phyloP scores from a whole-genome alignment of 306 rosid species.

The Sophora flavescens region DNA sequence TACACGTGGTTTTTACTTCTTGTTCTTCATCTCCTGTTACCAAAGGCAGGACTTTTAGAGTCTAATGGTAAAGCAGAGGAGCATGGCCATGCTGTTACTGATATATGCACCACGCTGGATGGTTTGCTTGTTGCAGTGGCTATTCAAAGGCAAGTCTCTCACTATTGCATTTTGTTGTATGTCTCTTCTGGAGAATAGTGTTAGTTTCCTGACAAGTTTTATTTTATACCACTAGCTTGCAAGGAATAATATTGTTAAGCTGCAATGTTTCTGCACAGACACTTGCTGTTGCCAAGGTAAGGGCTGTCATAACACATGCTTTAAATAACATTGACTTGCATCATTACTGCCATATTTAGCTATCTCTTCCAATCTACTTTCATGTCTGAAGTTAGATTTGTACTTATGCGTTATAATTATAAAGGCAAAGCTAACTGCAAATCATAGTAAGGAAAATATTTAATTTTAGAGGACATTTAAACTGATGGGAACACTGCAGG shows the following conservation, averaged over 20 bases:
- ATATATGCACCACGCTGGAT: slow-evolving; percentile 67
- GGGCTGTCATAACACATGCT: slow-evolving; percentile 34
- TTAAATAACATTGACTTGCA: slow-evolving; percentile 23
- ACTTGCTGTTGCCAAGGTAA: slow-evolving; percentile 75
- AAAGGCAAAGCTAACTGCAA: neutral
- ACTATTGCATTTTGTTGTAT: slow-evolving; percentile 5
- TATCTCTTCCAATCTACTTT: neutral
- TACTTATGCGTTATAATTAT: neutral
- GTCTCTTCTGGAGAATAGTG: slow-evolving; percentile 22
- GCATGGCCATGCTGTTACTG: slow-evolving; percentile 66
- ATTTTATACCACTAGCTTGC: slow-evolving; percentile 65
- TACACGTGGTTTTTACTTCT: slow-evolving; percentile 43
- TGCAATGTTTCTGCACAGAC: slow-evolving; percentile 65
- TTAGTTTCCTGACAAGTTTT: slow-evolving; percentile 36
- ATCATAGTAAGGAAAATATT: neutral
- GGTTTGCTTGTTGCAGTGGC: slow-evolving; percentile 84
- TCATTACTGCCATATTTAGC: slow-evolving; percentile 29
- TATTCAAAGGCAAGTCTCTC: slow-evolving; percentile 75
- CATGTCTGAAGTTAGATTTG: slow-evolving; percentile 32
- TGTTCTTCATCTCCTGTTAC: slow-evolving; percentile 47
- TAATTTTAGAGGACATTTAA: slow-evolving; percentile 15
- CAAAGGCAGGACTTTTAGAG: slow-evolving; percentile 88
- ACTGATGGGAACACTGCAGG: slow-evolving; percentile 55
- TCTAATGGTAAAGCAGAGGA: slow-evolving; percentile 65
- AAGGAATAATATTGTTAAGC: slow-evolving; percentile 74